Evolutionary conservation across 208 protist species (phyloP), one percentile per base, ranked within the genome.

Genomic region (Acanthamoeba sp.): DNA sequence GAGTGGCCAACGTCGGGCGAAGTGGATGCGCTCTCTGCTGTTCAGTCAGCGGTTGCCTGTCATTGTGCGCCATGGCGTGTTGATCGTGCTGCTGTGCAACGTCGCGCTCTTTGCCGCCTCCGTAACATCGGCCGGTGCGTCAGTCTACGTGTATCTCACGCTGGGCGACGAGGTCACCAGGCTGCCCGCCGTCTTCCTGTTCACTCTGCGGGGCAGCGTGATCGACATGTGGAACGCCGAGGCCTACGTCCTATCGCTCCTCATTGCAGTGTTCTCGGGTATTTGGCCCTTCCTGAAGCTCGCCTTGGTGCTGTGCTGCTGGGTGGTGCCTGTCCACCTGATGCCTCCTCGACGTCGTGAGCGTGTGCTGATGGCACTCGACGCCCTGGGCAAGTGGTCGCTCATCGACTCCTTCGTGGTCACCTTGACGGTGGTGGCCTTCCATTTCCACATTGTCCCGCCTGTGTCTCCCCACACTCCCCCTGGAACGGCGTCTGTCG

Each of bases 261-360:
- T 98, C 57, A 97, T 99, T 20, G 97, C 98, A 16, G 2, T 99
- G 14, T 98, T 99, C 95, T 98, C 98, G n/a, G 98, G 98, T 7
- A 80, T 97, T 27, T 99, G 99, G 97, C 98, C 99, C 2, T 99
- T 99, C 95, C 73, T 98, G 50, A 99, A 99, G 96, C 96, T 99
- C 12, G n/a, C 97, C n/a, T 76, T 98, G 69, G 91, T 98, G 94
- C 57, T 97, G 27, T 1, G 94, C 12, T 66, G 69, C 27, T 98
- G 97, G 97, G 95, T 98, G 14, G 50, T 98, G 0, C 96, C 97
- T 64, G 96, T 95, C 42, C 95, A 93, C 27, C 80, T 98, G 16
- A 93, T 98, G 36, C 50, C 97, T 16, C 94, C 96, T n/a, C 94
- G 94, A 18, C 95, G 95, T 1, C 66, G 97, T 24, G 96, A 97